Evolutionary conservation across 1,139 yeast species (phyloP).

Genomic region (Debaryomyces sp.): DNA sequence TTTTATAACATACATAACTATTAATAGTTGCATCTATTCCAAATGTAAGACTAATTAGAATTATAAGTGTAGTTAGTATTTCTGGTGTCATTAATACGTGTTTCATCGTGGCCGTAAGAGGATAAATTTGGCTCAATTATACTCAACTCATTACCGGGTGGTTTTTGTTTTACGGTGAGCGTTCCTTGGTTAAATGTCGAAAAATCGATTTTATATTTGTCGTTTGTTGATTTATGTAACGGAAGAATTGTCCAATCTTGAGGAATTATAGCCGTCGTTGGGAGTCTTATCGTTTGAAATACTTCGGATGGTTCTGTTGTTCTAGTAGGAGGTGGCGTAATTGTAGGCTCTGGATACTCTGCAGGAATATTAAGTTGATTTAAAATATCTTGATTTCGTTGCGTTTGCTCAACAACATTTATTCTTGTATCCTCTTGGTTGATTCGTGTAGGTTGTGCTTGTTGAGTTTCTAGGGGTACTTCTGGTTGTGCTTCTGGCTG

Average conservation of each 20-base stretch:
- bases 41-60: neutral
- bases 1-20: neutral
- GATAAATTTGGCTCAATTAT: slow-evolving; percentile 4
- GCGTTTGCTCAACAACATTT: neutral
- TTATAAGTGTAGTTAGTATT: neutral
- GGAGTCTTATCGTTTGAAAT: slow-evolving; percentile 26
- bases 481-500: neutral
- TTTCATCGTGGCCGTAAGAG: neutral
- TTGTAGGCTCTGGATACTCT: slow-evolving; percentile 1
- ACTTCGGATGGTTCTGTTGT: slow-evolving; percentile 7
- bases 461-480: neutral
- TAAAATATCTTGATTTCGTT: neutral
- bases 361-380: slow-evolving; percentile 9
- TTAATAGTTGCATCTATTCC: neutral
- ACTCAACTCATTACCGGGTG: slow-evolving; percentile 4
- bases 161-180: slow-evolving; percentile 14
- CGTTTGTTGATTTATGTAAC: slow-evolving; percentile 15
- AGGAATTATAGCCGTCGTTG: slow-evolving; percentile 32
- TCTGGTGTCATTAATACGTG: neutral
- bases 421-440: neutral
- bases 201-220: slow-evolving; percentile 23
- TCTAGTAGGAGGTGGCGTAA: slow-evolving; percentile 4
- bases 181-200: slow-evolving; percentile 20
- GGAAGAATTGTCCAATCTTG: slow-evolving; percentile 41
- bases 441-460: neutral